These are phyloP conservation scores for Theileria equi DNA, from an alignment of 169 alveolate genomes.

Conservation along the genomic window DNA sequence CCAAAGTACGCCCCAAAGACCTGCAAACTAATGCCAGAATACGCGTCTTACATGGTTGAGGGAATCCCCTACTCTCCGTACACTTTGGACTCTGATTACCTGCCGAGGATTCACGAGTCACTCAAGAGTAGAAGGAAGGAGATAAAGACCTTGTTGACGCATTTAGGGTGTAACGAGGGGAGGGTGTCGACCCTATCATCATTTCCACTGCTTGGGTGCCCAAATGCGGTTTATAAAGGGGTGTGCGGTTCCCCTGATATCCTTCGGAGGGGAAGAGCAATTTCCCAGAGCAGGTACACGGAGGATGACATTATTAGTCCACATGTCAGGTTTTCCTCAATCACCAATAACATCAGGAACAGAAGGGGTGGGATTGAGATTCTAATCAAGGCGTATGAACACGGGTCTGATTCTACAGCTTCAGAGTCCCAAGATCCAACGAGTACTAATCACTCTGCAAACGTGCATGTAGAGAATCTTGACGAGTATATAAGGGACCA, in stretches of 20 bases:
- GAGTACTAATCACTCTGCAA: too few species aligned
- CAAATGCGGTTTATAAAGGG: conserved; percentile 35
- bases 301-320: conserved; percentile 84
- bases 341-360: conserved; percentile 81
- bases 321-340: conserved; percentile 87
- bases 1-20: not conserved
- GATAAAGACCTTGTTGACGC: conserved; percentile 20
- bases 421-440: too few species aligned
- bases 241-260: conserved; percentile 22
- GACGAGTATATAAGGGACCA: conserved; percentile 28
- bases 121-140: conserved; percentile 44
- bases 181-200: conserved; percentile 48
- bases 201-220: conserved; percentile 51
- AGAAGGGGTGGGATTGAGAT: conserved; percentile 19
- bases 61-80: conserved; percentile 72
- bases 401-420: too few species aligned
- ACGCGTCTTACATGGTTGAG: conserved; percentile 70
- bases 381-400: not conserved
- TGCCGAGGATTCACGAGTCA: conserved; percentile 37
- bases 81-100: conserved; percentile 46
- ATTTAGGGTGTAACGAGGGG: conserved; percentile 51
- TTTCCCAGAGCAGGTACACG: conserved; percentile 47
- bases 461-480: conserved; percentile 7
- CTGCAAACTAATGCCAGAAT: conserved; percentile 69
- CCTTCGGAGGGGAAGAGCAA: conserved; percentile 8